Conservation (phyloP, 1,139 yeast genomes). For the Lodderomyces orthopsilosis region DNA sequence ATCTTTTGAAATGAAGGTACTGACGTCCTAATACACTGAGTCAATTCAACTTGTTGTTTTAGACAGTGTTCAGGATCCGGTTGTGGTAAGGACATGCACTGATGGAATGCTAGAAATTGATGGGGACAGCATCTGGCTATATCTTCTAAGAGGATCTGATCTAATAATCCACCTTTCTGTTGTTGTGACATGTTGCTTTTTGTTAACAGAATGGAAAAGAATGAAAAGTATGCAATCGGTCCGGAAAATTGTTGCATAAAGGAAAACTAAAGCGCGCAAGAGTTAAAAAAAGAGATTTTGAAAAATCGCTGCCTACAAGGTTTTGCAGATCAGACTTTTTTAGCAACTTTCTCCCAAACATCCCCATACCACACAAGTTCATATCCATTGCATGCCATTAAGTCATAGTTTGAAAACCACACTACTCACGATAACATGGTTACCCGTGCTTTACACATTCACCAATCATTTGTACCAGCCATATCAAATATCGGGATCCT, state of each 20-base stretch:
- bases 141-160: constrained; percentile 33
- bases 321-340: neutral
- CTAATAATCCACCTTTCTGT: constrained; percentile 24
- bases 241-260: neutral
- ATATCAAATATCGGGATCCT: constrained; percentile 74
- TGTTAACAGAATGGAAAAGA: neutral
- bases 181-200: constrained; percentile 4
- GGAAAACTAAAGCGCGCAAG: neutral
- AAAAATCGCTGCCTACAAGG: neutral
- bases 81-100: constrained; percentile 51
- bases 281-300: neutral
- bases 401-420: constrained; percentile 20
- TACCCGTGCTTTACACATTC: constrained; percentile 72
- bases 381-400: constrained; percentile 9
- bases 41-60: constrained; percentile 48
- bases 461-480: constrained; percentile 72
- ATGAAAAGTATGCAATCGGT: neutral
- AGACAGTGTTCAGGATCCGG: constrained; percentile 48
- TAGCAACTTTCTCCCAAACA: too few species aligned
- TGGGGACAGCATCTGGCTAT: constrained; percentile 67
- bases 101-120: constrained; percentile 61
- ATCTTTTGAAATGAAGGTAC: constrained; percentile 68
- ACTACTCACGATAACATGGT: constrained; percentile 52
- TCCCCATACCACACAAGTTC: too few species aligned
- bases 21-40: constrained; percentile 53